phyloP scores from a whole-genome alignment of 2,329 filamentous ascomycete genomes.

The Ophiosphaerella herpotricha region DNA sequence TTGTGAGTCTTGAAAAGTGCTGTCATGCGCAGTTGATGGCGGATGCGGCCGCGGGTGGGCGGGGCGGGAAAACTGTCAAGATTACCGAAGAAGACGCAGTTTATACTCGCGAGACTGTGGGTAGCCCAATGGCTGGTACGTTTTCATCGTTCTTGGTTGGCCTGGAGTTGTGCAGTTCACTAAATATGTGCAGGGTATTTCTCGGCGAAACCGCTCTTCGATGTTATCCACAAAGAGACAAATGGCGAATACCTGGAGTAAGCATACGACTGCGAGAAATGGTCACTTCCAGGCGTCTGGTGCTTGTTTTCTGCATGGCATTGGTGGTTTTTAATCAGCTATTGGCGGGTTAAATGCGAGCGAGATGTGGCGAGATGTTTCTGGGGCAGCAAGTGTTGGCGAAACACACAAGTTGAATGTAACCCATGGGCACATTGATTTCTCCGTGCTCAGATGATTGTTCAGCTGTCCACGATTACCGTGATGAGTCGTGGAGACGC shows the following conservation, averaged over 20 bases:
- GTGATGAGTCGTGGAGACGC: no score
- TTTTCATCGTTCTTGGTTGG: no score
- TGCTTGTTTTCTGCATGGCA: no score
- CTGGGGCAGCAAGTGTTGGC: no score
- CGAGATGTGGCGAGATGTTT: no score
- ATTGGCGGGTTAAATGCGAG: no score
- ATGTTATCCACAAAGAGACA: slow-evolving; percentile 67
- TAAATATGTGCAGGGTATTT: slow-evolving; percentile 57
- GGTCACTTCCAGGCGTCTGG: neutral
- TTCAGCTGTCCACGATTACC: no score
- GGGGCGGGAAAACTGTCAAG: slow-evolving; percentile 67
- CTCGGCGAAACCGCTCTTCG: slow-evolving; percentile 72
- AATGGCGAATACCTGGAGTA: slow-evolving; percentile 60
- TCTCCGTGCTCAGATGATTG: no score
- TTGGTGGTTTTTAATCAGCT: no score
- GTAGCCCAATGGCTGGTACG: slow-evolving; percentile 60
- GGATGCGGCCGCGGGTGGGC: slow-evolving; percentile 62
- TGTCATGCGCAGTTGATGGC: slow-evolving; percentile 59
- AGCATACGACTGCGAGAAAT: neutral
- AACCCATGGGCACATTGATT: no score
- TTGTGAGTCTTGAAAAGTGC: slow-evolving; percentile 58
- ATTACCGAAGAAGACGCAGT: slow-evolving; percentile 70
- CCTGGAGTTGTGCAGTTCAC: neutral
- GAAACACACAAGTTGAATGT: no score
- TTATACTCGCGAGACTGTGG: slow-evolving; percentile 70